Evolutionary conservation across 192 early-diverging fungal species (phyloP), one percentile per base, ranked within the genome.

Genomic region (Coemansia javaensis): DNA sequence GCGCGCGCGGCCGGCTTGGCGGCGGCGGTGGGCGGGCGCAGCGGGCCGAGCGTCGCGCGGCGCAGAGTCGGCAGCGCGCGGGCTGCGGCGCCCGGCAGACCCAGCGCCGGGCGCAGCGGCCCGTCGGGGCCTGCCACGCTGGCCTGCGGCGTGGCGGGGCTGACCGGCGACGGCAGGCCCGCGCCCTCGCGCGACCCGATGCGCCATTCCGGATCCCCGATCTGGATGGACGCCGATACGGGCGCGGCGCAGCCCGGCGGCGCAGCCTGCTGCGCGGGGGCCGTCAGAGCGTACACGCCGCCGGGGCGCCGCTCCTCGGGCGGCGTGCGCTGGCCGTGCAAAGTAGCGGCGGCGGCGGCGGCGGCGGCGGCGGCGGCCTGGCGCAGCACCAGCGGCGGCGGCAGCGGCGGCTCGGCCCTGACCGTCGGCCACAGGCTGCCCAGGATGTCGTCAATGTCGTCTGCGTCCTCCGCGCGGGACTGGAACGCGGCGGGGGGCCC

Each of bases 191-290:
- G 63, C 38, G 70, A 74, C 40, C 66, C 70, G 17, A 74, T 53
- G 34, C 70, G 57, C 70, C 70, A 74, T 30, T 74, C 70, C 32
- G 70, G 70, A 27, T 74, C 70, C 23, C 70, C 70, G 33, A 74
- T 74, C 50, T 74, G 70, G 43, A 74, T 74, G 10, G 62, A 47
- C 8, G 57, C 39, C 9, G 68, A 60, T 9, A 64, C 41, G 9
- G 51, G 42, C 35, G 61, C 56, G 34, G 24, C 14, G n/a, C n/a
- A n/a, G n/a, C n/a, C n/a, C 39, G 25, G 48, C 2, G 43, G 45
- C 31, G 35, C 35, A 22, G 49, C 22, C 37, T 49, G 46, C 40
- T 25, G 37, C 28, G 37, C 22, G 25, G 10, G 28, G 18, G 34
- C 3, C 10, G 11, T n/a, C 18, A 55, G 18, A 16, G 50, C 40